A percentile compares a stretch with the other conserved stretches of the same genome.
Conservation (phyloP, 345 rosid species). For the Physaria fendleri region DNA sequence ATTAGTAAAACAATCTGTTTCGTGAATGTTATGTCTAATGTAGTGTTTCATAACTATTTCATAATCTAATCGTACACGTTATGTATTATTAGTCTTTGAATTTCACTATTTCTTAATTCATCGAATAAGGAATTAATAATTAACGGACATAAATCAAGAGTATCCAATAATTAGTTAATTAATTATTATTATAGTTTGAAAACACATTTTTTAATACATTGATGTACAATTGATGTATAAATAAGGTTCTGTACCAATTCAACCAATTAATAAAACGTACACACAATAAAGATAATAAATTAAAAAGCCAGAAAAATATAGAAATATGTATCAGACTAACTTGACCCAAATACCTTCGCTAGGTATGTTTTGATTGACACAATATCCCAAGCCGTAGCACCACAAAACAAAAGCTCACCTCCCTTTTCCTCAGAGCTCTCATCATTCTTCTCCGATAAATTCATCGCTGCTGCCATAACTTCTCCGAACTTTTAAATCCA, state of each 20-base stretch:
- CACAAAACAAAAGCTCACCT: slow-evolving; percentile 94
- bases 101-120: no score
- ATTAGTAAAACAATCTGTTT: neutral
- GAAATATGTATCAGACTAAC: no score
- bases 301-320: neutral
- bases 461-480: slow-evolving; percentile 43
- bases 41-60: neutral
- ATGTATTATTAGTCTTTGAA: no score
- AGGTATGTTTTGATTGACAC: no score
- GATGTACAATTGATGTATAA: neutral
- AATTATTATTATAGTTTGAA: neutral
- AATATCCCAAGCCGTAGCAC: slow-evolving; percentile 71
- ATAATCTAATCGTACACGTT: no score
- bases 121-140: no score
- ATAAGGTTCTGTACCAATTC: neutral
- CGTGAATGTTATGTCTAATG: neutral
- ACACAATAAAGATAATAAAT: neutral
- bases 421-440: slow-evolving; percentile 51
- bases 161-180: neutral
- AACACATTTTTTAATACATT: neutral
- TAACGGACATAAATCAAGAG: neutral
- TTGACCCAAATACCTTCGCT: no score
- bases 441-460: slow-evolving; percentile 48
- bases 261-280: neutral
- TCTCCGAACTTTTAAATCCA: neutral